phyloP scores from a whole-genome alignment of 495 filamentous ascomycete species.

The Parathielavia appendiculata region DNA sequence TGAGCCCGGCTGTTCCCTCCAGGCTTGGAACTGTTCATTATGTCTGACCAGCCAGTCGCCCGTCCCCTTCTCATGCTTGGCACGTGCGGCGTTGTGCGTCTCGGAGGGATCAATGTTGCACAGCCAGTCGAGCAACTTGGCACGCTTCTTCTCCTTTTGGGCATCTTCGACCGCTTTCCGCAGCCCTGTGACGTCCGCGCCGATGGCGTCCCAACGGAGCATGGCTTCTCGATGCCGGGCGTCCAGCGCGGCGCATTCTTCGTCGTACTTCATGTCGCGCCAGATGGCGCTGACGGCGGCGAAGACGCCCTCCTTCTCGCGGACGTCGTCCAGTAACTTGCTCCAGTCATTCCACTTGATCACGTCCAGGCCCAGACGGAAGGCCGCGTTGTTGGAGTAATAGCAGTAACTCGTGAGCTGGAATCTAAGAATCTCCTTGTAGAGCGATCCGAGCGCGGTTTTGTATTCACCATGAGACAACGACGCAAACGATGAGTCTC shows the following conservation, averaged over 20 bases:
- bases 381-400: not conserved
- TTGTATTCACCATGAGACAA: not conserved
- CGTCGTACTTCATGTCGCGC: not conserved
- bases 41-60: not conserved
- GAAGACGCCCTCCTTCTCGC: not conserved
- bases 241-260: not conserved
- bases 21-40: not conserved
- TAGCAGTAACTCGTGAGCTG: not conserved
- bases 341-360: slow-evolving; percentile 4
- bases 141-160: not conserved
- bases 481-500: not conserved
- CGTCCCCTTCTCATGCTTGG: not conserved
- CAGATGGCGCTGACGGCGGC: not conserved
- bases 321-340: not conserved
- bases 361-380: not conserved
- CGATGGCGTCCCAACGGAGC: not conserved
- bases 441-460: not conserved
- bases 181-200: not conserved
- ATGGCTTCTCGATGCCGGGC: not conserved
- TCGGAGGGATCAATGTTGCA: not conserved
- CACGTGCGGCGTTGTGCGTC: not conserved
- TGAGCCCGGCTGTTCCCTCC: not conserved
- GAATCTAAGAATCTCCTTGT: not conserved
- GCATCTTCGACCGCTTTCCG: not conserved
- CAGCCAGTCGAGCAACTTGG: not conserved